A percentile compares a stretch with the other conserved stretches of the same genome.
Conservation (phyloP, 805 yeast genomes). For the Yamadazyma endophytica region DNA sequence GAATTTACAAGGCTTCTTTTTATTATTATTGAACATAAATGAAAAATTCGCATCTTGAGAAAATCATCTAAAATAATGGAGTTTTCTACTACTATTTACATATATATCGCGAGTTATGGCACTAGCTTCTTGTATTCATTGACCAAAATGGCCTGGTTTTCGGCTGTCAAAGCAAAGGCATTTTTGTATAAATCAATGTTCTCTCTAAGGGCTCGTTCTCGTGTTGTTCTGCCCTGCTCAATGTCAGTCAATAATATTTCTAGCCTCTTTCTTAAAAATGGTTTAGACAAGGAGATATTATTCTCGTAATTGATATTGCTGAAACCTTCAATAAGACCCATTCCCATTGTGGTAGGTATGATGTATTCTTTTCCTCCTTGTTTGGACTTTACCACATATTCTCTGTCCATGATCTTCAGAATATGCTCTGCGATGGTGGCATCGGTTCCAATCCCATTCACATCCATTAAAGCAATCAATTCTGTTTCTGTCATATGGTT, state of each 20-base stretch:
- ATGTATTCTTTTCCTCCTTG: constrained; percentile 41
- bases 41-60: too few species aligned
- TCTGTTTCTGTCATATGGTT: constrained; percentile 85
- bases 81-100: too few species aligned
- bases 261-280: constrained; percentile 73
- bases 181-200: constrained; percentile 53
- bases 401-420: constrained; percentile 65
- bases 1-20: constrained; percentile 10
- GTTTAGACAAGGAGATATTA: constrained; percentile 63
- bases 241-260: constrained; percentile 66
- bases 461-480: constrained; percentile 89
- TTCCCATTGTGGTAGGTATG: constrained; percentile 79
- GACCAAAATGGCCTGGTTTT: constrained; percentile 27
- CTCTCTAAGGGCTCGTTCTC: constrained; percentile 51
- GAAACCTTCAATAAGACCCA: constrained; percentile 85
- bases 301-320: constrained; percentile 70
- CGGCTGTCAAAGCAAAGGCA: constrained; percentile 50
- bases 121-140: constrained; percentile 11
- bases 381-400: constrained; percentile 53
- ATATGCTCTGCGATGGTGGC: constrained; percentile 99
- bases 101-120: too few species aligned
- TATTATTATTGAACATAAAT: constrained; percentile 3
- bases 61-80: too few species aligned
- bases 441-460: constrained; percentile 96
- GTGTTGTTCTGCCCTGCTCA: constrained; percentile 57